Evolutionary conservation across 208 protist genomes (phyloP), one percentile per base, ranked within the genome.

Genomic region (Angomonas ambiguus): DNA sequence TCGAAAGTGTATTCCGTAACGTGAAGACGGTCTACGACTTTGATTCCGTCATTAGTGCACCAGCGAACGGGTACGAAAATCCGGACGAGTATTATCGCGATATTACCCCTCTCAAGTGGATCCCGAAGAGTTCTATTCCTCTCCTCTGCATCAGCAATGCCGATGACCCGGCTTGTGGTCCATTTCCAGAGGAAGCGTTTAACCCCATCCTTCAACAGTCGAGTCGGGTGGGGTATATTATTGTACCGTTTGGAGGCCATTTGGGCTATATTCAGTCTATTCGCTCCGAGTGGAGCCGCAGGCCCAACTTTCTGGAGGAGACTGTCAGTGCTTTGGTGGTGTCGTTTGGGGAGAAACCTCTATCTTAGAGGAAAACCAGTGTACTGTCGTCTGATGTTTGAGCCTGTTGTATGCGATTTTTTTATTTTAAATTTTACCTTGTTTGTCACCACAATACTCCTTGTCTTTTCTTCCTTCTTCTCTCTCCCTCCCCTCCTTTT

Each of bases 61-160:
- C 87, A 0, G 70, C 79, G 51, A 77, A 85, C 60, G 76, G 77
- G 18, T 93, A 85, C 42, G 68, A 65, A 0, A 72, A 57, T 13
- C 76, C 77, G 22, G 66, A 79, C 51, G 77, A 83, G n/a, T 93
- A 90, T 74, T 88, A 93, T 57, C 48, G 49, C 6, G 71, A 80
- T 56, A 72, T 87, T 35, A 80, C 73, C 30, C 66, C 74, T 4
- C 55, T 86, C 35, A 51, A 72, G 32, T 87, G 77, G 72, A 67
- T 92, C n/a, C 59, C 51, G 2, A 55, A 80, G 55, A 64, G 66
- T n/a, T 72, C 64, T 1, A 71, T 90, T 28, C 87, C 87, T 4
- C 64, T 78, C 16, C 75, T 93, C 33, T 93, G 83, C 73, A 58
- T 90, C 51, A 76, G 68, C 63, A 65, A 80, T 0, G 45, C 35